Evolutionary conservation across 2,329 filamentous ascomycete species (phyloP).

Genomic region (Calonectria crousiana): DNA sequence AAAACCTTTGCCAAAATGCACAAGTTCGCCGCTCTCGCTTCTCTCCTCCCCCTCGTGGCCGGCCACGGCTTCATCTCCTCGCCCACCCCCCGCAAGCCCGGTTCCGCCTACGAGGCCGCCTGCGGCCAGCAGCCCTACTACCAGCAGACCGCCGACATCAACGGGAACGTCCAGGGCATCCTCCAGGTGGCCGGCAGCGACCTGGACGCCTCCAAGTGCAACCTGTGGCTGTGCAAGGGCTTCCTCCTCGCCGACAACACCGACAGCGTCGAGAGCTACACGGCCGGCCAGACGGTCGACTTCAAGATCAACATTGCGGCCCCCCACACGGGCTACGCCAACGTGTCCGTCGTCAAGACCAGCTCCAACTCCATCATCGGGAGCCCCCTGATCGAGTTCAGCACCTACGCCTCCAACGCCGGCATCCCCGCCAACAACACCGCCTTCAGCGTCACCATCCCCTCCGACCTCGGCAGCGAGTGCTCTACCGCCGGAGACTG

Average conservation of each 20-base stretch:
- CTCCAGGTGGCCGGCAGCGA: conserved; percentile 45
- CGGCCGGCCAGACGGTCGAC: conserved; percentile 56
- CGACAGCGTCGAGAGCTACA: conserved; percentile 56
- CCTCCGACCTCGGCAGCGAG: conserved; percentile 55
- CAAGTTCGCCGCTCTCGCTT: conserved; percentile 37
- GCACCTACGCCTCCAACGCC: conserved; percentile 64
- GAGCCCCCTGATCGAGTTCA: conserved; percentile 64
- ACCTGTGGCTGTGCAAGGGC: conserved; percentile 62
- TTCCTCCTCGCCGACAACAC: conserved; percentile 60
- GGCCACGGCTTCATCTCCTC: conserved; percentile 59
- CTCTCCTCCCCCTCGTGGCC: conserved; percentile 48
- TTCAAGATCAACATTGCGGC: conserved; percentile 57
- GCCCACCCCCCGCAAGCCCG: conserved; percentile 56
- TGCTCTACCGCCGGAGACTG: conserved; percentile 63
- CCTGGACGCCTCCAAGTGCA: conserved; percentile 47
- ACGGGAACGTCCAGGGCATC: conserved; percentile 54
- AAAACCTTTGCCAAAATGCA: conserved; percentile 39
- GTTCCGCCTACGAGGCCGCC: conserved; percentile 56
- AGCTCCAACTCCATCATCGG: conserved; percentile 65
- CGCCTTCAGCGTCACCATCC: conserved; percentile 68
- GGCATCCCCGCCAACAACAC: conserved; percentile 56
- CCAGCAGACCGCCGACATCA: conserved; percentile 49
- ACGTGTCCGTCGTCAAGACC: conserved; percentile 70
- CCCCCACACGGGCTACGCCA: conserved; percentile 60
- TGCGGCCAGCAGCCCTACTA: conserved; percentile 57